Base-by-base conservation (phyloP, 2,329 filamentous ascomycete genomes). In the Phialophora macrospora region DNA sequence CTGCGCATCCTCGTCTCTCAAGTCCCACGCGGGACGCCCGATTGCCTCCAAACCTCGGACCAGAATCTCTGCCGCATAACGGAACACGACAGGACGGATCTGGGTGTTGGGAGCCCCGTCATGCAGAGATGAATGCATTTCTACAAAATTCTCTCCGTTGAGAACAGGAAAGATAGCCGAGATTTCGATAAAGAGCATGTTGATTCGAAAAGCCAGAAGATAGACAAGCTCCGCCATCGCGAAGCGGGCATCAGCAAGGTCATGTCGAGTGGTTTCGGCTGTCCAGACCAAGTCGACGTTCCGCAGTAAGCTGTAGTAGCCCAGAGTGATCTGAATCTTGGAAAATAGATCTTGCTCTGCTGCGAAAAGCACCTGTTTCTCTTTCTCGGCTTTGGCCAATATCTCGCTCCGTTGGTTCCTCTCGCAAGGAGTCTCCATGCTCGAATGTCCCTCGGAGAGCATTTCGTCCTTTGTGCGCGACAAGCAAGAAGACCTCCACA, bases 211-310 rank as follows among this genome's bases (percentile, higher is more conserved):
- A 9, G 22, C 48, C 22, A 52, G 48, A 52, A 52, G 26, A 22
- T 52, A 52, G 8, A 52, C 7, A 12, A 52, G 26, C 20, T 52
- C 48, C 20, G 48, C 48, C 11, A 52, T 24, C 12, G 26, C 48
- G 14, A 52, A 52, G 9, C 48, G 48, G 26, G 11, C 48, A 20
- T 52, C 48, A 2, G 26, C 20, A 52, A 44, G 38, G 38, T 26
- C 48, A 24, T 12, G 8, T 6, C 4, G 22, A 14, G 48, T 52
- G 14, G 48, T 52, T 52, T 52, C 48, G 48, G 20, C 48, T 24
- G 26, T 52, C 20, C 20, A 52, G 48, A 52, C 26, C 48, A 52
- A n/a, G 26, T 52, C 48, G 11, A 52, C 20, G 48, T 52, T 52
- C 26, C 48, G 20, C 20, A 52, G 48, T 24, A 52, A n/a, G 26